Base-by-base conservation (phyloP, 352 stramenopile species). In the Phytophthora lateralis region DNA sequence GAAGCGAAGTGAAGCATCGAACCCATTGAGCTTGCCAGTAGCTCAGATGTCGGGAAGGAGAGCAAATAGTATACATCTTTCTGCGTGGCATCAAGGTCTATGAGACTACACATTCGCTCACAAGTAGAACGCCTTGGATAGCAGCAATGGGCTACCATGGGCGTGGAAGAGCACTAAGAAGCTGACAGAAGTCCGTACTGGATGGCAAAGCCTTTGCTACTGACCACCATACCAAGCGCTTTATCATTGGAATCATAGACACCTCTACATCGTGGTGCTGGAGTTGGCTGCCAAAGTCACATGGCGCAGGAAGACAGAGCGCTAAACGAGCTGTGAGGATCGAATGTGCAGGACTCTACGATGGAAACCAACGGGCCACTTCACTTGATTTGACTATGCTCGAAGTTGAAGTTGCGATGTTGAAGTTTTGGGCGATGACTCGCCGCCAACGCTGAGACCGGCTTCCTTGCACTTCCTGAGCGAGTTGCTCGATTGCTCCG, bases 41-140 rank as follows among this genome's bases (percentile, higher is more conserved):
- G 37, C 37, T 42, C 21, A 42, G 4, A 7, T 18, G 15, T 42
- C 21, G 14, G 34, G 34, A 39, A 39, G 10, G 4, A 39, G 4
- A 39, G 98, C 83, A 97, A 99, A 71, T 96, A 99, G 73, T 96
- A 92, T 55, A 85, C 43, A 90, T 85, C 4, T 99, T 98, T 66
- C 56, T 98, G 18, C 76, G 98, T 43, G 96, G 96, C 21, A 96
- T 98, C 63, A 78, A 83, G 50, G 85, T 98, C 26, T 98, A 85
- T 59, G 73, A 71, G 53, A 46, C 56, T 10, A 82, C 24, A 65
- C 88, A 55, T 87, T 91, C 48, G 54, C 71, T 2, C 57, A 83
- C 51, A 56, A 58, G 38, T 60, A 60, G 39, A 24, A 24, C 3
- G 21, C 21, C 21, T 24, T 24, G 3, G 21, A 24, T 24, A 24